A percentile compares a stretch with the other conserved stretches of the same genome.
phyloP scores from a whole-genome alignment of 495 filamentous ascomycete species.

The Tetracladium setigerum region DNA sequence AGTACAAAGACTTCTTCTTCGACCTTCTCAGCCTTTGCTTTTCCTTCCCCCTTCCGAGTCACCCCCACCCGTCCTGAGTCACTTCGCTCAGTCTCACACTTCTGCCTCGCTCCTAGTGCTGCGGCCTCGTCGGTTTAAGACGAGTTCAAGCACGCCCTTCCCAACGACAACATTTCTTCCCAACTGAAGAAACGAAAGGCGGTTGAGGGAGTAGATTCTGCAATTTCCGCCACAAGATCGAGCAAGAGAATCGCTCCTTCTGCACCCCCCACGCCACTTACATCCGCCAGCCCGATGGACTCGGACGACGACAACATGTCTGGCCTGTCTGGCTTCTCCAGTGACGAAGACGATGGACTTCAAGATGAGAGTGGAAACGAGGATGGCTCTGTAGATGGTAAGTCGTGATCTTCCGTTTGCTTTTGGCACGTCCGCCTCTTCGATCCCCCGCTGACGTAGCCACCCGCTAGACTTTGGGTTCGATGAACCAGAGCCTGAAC shows the following conservation, averaged over 20 bases:
- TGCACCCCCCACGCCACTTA: constrained; percentile 55
- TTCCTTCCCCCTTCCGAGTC: no score
- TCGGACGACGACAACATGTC: constrained; percentile 97
- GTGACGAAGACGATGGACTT: constrained; percentile 63
- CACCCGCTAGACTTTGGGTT: constrained; percentile 24
- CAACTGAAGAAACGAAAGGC: constrained; percentile 85
- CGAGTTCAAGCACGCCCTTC: constrained; percentile 3
- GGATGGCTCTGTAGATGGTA: constrained; percentile 65
- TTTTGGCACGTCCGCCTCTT: not conserved
- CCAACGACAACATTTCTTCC: constrained; percentile 48
- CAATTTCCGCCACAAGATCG: constrained; percentile 31
- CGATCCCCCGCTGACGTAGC: constrained; percentile 1
- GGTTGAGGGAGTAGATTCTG: constrained; percentile 56
- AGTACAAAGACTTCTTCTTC: no score
- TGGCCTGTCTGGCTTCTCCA: constrained; percentile 66
- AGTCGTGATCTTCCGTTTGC: constrained; percentile 19
- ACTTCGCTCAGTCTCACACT: no score
- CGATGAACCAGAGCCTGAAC: constrained; percentile 53
- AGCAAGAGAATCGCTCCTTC: constrained; percentile 44
- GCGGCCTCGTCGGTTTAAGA: constrained; percentile 7
- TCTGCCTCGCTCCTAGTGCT: constrained; percentile 1
- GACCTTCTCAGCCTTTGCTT: no score
- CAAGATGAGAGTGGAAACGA: constrained; percentile 73
- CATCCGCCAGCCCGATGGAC: constrained; percentile 66
- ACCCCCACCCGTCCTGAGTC: no score